Percentiles rank a stretch among this genome's conserved stretches.
Conservation (phyloP, 495 filamentous ascomycete species). For the Staphylotrichum tortipilum region DNA sequence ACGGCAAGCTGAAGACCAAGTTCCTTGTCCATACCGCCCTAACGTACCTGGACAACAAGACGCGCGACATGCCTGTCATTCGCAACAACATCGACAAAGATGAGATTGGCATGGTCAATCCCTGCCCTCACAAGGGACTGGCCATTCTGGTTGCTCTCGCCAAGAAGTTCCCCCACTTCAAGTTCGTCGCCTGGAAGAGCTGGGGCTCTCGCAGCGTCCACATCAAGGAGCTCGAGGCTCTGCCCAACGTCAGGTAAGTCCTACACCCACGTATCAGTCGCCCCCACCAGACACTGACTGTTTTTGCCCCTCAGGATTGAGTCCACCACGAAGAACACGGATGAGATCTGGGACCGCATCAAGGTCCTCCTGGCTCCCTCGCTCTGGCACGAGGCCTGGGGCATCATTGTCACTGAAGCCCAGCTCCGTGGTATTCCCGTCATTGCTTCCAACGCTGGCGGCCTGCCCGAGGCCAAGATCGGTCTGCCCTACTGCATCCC, state of each 20-base stretch:
- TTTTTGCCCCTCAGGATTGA: constrained; percentile 11
- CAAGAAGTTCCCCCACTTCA: constrained; percentile 17
- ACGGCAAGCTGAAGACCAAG: constrained; percentile 19
- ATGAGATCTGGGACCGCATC: constrained; percentile 28
- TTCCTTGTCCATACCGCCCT: constrained; percentile 19
- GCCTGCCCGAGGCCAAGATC: constrained; percentile 24
- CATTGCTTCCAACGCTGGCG: constrained; percentile 25
- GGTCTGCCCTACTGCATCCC: constrained; percentile 21
- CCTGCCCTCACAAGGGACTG: constrained; percentile 25
- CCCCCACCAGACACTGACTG: not conserved
- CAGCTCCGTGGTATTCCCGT: constrained; percentile 28
- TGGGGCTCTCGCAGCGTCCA: constrained; percentile 19
- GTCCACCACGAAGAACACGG: constrained; percentile 18
- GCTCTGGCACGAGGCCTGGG: constrained; percentile 27
- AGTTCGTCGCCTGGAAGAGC: constrained; percentile 26
- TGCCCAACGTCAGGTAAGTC: constrained; percentile 23
- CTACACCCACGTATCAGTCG: too few relatives aligned
- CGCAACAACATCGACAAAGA: constrained; percentile 23
- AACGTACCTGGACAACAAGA: constrained; percentile 19
- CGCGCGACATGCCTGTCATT: constrained; percentile 11
- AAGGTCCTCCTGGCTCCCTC: constrained; percentile 24
- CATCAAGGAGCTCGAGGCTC: constrained; percentile 6
- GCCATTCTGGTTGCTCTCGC: constrained; percentile 21
- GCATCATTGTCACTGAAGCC: constrained; percentile 26
- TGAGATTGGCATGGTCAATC: constrained; percentile 28